Percentiles rank a stretch among this genome's conserved stretches.
These are phyloP conservation scores for Vitis hybrid DNA, from an alignment of 177 flowering plant species.

Conservation along the genomic window DNA sequence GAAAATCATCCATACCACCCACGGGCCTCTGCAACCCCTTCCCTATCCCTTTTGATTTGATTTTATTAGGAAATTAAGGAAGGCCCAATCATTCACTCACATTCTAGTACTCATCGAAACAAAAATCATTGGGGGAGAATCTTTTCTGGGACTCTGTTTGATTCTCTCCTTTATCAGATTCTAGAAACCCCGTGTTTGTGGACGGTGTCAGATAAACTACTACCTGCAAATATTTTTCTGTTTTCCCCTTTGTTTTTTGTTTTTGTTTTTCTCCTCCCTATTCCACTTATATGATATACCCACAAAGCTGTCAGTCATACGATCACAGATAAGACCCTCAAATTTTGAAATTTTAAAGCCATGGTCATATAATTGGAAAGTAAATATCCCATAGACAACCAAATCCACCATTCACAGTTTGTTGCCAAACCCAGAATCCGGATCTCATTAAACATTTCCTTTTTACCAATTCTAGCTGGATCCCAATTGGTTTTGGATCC, in stretches of 20 bases:
- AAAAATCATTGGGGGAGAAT: constrained; percentile 3
- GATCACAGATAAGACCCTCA: background rate
- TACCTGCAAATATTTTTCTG: constrained; percentile 9
- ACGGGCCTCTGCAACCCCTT: background rate
- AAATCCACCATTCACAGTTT: constrained; percentile 13
- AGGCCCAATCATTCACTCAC: constrained; percentile 23
- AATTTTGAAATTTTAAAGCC: constrained; percentile 12
- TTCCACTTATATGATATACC: too few species aligned
- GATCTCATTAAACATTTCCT: background rate
- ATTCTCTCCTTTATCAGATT: constrained; percentile 27
- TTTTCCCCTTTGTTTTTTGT: background rate
- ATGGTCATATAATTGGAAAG: constrained; percentile 20
- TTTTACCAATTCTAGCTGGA: constrained; percentile 28
- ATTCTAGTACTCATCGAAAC: constrained; percentile 27
- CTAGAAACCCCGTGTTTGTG: constrained; percentile 12
- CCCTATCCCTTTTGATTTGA: background rate
- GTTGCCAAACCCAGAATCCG: constrained; percentile 27
- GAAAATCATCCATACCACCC: constrained; percentile 32
- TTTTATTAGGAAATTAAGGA: constrained; percentile 13
- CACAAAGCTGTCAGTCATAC: too few species aligned
- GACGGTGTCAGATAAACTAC: constrained; percentile 9
- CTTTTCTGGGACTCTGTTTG: constrained; percentile 16
- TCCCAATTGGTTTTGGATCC: constrained; percentile 22
- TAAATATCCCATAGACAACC: constrained; percentile 18
- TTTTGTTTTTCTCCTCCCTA: background rate